Conservation (phyloP, 2,329 filamentous ascomycete species). For the Purpureocillium lavendulum region DNA sequence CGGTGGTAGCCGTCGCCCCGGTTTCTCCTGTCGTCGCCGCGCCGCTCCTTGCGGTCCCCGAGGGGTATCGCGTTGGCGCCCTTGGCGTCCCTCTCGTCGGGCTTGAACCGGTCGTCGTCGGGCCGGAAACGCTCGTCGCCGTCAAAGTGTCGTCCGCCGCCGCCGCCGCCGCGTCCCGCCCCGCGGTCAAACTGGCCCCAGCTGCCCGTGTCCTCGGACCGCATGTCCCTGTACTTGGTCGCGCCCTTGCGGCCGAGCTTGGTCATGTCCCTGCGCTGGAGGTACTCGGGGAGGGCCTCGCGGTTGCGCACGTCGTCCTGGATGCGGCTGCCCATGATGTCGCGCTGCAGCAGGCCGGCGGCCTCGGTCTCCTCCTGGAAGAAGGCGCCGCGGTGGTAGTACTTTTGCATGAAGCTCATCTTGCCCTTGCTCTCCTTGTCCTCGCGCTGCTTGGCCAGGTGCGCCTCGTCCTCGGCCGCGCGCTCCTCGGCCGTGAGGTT, state of each 20-base stretch:
- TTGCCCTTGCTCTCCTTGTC: slow-evolving; percentile 72
- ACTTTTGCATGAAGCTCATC: slow-evolving; percentile 88
- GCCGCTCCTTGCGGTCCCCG: slow-evolving; percentile 33
- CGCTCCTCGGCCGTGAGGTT: slow-evolving; percentile 84
- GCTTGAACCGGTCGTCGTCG: slow-evolving; percentile 45
- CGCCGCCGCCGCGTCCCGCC: slow-evolving; percentile 21
- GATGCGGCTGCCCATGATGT: slow-evolving; percentile 79
- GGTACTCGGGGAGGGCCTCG: slow-evolving; percentile 77
- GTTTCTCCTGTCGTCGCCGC: slow-evolving; percentile 3
- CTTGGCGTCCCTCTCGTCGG: slow-evolving; percentile 35
- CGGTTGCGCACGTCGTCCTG: slow-evolving; percentile 77
- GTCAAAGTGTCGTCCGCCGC: slow-evolving; percentile 23
- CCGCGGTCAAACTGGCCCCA: slow-evolving; percentile 64
- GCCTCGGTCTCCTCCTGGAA: slow-evolving; percentile 74
- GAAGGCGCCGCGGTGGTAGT: slow-evolving; percentile 95
- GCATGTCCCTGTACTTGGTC: slow-evolving; percentile 82
- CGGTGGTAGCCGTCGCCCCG: slow-evolving; percentile 5
- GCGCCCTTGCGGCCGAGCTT: slow-evolving; percentile 88
- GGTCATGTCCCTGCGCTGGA: slow-evolving; percentile 90
- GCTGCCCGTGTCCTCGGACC: slow-evolving; percentile 79
- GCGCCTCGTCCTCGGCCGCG: slow-evolving; percentile 73
- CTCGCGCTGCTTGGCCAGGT: slow-evolving; percentile 67
- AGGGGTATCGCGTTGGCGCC: slow-evolving; percentile 66
- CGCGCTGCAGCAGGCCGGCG: slow-evolving; percentile 67
- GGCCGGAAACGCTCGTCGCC: slow-evolving; percentile 61